Evolutionary conservation across 768 basidiomycete genomes (phyloP).

Genomic region (Phylloporus arenicola): DNA sequence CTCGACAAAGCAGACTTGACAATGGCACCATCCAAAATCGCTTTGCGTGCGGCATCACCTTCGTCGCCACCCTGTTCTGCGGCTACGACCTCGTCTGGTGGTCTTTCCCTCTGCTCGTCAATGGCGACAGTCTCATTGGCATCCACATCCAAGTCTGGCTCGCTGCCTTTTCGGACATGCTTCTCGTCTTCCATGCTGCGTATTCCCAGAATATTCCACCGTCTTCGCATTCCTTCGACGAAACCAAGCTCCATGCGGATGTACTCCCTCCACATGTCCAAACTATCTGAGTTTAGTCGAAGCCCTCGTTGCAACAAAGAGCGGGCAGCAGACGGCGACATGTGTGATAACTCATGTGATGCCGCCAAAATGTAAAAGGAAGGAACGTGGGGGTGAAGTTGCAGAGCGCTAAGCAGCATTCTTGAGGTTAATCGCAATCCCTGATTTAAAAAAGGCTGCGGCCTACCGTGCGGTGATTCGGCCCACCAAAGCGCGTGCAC

Average conservation of each 20-base stretch:
- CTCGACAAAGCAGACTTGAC: conserved; percentile 71
- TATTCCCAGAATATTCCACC: conserved; percentile 81
- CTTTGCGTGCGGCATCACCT: conserved; percentile 51
- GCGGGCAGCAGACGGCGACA: conserved; percentile 74
- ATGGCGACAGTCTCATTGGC: conserved; percentile 10
- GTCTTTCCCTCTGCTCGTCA: conserved; percentile 20
- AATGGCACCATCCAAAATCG: conserved; percentile 74
- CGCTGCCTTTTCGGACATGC: conserved; percentile 17
- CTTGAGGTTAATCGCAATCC: conserved; percentile 4
- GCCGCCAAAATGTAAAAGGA: conserved; percentile 82
- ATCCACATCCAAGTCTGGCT: conserved; percentile 23
- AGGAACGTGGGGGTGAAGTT: conserved; percentile 76
- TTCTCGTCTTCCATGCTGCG: conserved; percentile 10
- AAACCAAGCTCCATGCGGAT: conserved; percentile 87
- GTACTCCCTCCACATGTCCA: conserved; percentile 85
- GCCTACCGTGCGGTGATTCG: conserved; percentile 75
- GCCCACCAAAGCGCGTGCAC: conserved; percentile 73
- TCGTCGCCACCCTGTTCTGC: conserved; percentile 40
- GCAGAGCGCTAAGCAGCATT: conserved; percentile 57
- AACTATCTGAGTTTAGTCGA: conserved; percentile 65
- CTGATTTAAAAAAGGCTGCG: neutral
- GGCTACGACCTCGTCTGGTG: conserved; percentile 25
- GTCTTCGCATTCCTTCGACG: conserved; percentile 68
- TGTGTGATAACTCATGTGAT: conserved; percentile 70
- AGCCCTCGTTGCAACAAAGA: conserved; percentile 81